Percentiles rank a stretch among this genome's conserved stretches.
phyloP scores from a whole-genome alignment of 164 flowering plant species.

The Piper betle region DNA sequence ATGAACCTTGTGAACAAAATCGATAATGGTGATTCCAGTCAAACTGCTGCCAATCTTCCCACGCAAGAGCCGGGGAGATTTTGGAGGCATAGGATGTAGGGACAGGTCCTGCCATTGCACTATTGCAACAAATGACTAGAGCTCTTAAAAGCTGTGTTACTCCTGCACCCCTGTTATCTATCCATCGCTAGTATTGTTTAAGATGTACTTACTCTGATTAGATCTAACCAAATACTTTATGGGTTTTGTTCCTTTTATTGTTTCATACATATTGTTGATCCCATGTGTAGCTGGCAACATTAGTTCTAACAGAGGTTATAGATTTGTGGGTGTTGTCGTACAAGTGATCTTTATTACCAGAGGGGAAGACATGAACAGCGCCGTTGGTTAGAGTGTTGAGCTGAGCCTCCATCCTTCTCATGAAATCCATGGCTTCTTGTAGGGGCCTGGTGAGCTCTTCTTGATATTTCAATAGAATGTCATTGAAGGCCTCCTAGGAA shows the following conservation, averaged over 20 bases:
- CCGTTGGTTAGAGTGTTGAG: slow-evolving; percentile 46
- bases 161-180: too few species aligned
- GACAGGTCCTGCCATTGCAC: not conserved
- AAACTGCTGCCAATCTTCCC: not conserved
- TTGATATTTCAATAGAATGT: slow-evolving; percentile 81
- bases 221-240: too few species aligned
- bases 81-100: not conserved
- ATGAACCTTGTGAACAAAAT: too few species aligned
- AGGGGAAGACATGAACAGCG: slow-evolving; percentile 38
- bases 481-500: slow-evolving; percentile 75
- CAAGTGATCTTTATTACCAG: slow-evolving; percentile 29
- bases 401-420: slow-evolving; percentile 77
- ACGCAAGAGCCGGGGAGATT: not conserved
- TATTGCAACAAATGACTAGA: not conserved
- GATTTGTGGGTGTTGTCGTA: not conserved
- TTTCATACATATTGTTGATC: too few species aligned
- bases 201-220: too few species aligned
- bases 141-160: not conserved
- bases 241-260: too few species aligned
- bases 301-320: not conserved
- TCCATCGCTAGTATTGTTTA: too few species aligned
- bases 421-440: slow-evolving; percentile 97
- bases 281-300: not conserved
- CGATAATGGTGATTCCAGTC: too few species aligned
- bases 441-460: slow-evolving; percentile 84